Evolutionary conservation across 768 basidiomycete genomes (phyloP).

Genomic region (Polyporus arcularius): DNA sequence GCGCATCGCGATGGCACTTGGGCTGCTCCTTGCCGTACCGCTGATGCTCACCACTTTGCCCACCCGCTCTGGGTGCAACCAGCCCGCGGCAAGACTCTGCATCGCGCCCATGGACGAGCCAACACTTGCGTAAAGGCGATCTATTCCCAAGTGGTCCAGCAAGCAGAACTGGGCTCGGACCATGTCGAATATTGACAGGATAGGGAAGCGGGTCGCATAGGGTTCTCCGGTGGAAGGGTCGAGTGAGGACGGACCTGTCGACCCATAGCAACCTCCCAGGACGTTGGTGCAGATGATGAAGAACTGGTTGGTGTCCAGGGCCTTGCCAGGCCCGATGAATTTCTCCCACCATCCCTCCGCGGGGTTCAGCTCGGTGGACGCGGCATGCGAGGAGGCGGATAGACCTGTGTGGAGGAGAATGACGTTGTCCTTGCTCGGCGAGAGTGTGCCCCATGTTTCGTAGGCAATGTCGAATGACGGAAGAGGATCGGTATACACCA

Average conservation of each 20-base stretch:
- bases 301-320: conserved; percentile 90
- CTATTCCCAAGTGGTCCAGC: conserved; percentile 80
- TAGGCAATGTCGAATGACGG: conserved; percentile 87
- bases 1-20: conserved; percentile 92
- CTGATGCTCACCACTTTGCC: conserved; percentile 92
- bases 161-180: conserved; percentile 88
- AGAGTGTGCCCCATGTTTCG: conserved; percentile 96
- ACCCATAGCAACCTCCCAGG: conserved; percentile 96
- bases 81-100: conserved; percentile 96
- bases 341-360: conserved; percentile 98
- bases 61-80: conserved; percentile 87
- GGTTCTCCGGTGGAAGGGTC: conserved; percentile 67
- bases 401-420: conserved; percentile 96
- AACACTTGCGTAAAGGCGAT: conserved; percentile 89
- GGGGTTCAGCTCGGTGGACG: conserved; percentile 74
- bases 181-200: conserved; percentile 96
- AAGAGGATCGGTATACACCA: conserved; percentile 59
- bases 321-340: conserved; percentile 94
- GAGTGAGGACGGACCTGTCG: conserved; percentile 89
- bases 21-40: conserved; percentile 90
- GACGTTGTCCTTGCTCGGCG: conserved; percentile 75
- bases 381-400: conserved; percentile 94
- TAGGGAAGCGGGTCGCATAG: conserved; percentile 90
- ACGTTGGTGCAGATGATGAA: conserved; percentile 97
- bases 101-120: conserved; percentile 98